Evolutionary conservation across 2,329 filamentous ascomycete species (phyloP).

Genomic region (Fusarium sp.): DNA sequence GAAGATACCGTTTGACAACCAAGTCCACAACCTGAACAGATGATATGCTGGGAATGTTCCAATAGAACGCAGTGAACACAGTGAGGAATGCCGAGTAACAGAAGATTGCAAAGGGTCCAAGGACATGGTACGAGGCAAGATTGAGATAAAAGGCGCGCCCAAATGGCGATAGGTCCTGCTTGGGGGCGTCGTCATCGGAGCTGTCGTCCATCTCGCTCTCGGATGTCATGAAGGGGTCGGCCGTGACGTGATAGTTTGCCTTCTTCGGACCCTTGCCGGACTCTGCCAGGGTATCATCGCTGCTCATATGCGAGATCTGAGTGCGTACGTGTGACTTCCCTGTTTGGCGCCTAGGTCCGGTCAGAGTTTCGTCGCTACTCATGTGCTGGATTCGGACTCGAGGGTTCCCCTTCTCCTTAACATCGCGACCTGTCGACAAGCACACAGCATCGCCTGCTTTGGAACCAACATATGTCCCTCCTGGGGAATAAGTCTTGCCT

Average conservation of each 20-base stretch:
- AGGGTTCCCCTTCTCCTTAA: slow-evolving; percentile 6
- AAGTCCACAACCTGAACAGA: slow-evolving; percentile 60
- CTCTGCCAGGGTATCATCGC: slow-evolving; percentile 42
- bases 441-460: slow-evolving; percentile 63
- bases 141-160: slow-evolving; percentile 67
- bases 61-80: slow-evolving; percentile 61
- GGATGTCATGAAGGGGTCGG: slow-evolving; percentile 23
- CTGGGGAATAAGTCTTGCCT: slow-evolving; percentile 56
- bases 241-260: background rate
- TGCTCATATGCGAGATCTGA: slow-evolving; percentile 40
- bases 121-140: slow-evolving; percentile 62
- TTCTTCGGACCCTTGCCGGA: slow-evolving; percentile 9
- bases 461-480: slow-evolving; percentile 64
- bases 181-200: background rate
- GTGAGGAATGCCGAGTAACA: slow-evolving; percentile 61
- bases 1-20: slow-evolving; percentile 42
- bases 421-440: slow-evolving; percentile 42
- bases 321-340: slow-evolving; percentile 13
- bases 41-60: slow-evolving; percentile 62
- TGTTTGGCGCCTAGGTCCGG: slow-evolving; percentile 1
- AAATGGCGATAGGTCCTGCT: slow-evolving; percentile 57
- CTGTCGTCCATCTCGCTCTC: slow-evolving; percentile 33
- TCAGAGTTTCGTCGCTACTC: slow-evolving; percentile 40
- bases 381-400: slow-evolving; percentile 22
- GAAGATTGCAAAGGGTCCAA: slow-evolving; percentile 61